These are phyloP conservation scores for Penicillium robsamsonii DNA, from an alignment of 495 filamentous ascomycete genomes.

Conservation along the genomic window DNA sequence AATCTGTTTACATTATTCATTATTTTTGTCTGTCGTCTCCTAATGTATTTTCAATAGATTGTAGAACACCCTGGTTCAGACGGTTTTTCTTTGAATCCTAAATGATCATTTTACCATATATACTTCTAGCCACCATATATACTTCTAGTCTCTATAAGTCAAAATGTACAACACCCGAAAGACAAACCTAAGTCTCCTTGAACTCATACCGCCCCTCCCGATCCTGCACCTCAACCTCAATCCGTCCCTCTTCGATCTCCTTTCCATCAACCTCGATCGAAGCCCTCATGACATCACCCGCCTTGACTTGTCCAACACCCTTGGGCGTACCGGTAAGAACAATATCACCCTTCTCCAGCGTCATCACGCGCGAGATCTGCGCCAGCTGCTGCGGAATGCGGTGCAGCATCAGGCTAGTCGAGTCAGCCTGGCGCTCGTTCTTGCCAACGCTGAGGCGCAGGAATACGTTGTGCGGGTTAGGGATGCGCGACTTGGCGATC, in stretches of 20 bases:
- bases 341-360: constrained; percentile 85
- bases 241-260: constrained; percentile 81
- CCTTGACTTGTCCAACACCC: constrained; percentile 81
- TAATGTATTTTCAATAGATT: background rate
- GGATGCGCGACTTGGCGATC: constrained; percentile 73
- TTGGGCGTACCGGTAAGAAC: constrained; percentile 95
- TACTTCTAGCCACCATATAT: background rate
- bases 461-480: constrained; percentile 84
- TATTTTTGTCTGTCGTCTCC: background rate
- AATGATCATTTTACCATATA: background rate
- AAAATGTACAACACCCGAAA: background rate
- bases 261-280: constrained; percentile 78
- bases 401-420: constrained; percentile 88
- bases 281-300: constrained; percentile 86
- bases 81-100: constrained; percentile 14
- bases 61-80: constrained; percentile 23
- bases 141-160: background rate
- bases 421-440: constrained; percentile 74
- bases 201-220: constrained; percentile 51
- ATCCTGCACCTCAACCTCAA: constrained; percentile 81
- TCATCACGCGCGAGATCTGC: constrained; percentile 93
- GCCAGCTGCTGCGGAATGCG: constrained; percentile 79
- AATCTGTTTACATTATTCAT: background rate
- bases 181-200: constrained; percentile 40
- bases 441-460: constrained; percentile 79